Evolutionary conservation across 2,329 filamentous ascomycete species (phyloP), one percentile per base, ranked within the genome.

Genomic region (Grosmannia serpens): DNA sequence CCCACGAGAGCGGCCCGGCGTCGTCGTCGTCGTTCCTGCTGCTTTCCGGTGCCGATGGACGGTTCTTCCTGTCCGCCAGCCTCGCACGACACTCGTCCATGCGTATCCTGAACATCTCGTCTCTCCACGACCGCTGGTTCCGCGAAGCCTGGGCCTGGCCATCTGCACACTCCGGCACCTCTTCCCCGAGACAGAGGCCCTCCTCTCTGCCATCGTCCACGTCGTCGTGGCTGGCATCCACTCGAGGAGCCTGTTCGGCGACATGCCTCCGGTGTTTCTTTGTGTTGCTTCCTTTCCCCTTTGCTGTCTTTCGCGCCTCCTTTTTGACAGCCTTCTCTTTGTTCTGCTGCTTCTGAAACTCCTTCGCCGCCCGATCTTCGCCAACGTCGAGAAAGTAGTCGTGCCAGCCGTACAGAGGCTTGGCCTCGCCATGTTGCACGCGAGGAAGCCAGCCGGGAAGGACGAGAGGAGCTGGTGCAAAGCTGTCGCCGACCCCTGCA

Each of bases 351-450:
- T 55, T 46, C n/a, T 46, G 13, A 27, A 27, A 22, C 33, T 27
- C 53, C 1, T 33, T 46, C 1, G 33, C 44, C 17, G 44, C 55
- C 1, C 55, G 50, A 15, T 44, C 33, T 24, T 59, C 55, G 29
- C 44, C 44, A 20, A 57, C 31, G n/a, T 59, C 55, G 3, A 59
- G 44, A 50, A 57, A 59, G 44, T 59, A 59, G 7, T 57, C 55
- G 6, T 35, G 27, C 54, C 55, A 55, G 13, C n/a, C 13, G 41
- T 41, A 33, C 24, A 15, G 9, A 29, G 3, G 26, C 3, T 35
- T 24, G 24, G 26, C 13, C 26, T 9, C 31, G 29, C 24, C 20
- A 4, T 7, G 10, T 4, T 51, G 2, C 35, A 20, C 6, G 6
- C 6, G 17, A 24, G 24, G 53, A 26, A 9, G 35, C 38, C 53